Evolutionary conservation across 345 rosid genomes (phyloP), one percentile per base, ranked within the genome.

Genomic region (Microthlaspi erraticum): DNA sequence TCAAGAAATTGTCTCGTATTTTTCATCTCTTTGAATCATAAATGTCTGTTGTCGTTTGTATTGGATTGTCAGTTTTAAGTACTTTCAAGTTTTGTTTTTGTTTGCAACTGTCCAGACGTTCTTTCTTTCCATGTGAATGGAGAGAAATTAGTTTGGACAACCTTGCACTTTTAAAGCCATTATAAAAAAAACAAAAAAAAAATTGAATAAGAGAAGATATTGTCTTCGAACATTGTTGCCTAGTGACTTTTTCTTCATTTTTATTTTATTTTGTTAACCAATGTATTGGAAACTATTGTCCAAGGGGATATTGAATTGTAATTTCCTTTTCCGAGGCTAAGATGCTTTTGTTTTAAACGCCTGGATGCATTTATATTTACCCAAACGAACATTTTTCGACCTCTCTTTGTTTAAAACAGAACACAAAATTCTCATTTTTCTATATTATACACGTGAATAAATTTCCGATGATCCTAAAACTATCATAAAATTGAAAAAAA

Each of bases 1-100:
- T 13, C 60, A 59, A 19, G 94, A 88, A 31, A 37, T 73, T 7
- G 53, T 41, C 19, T 18, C n/a, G 1, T 73, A 31, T 29, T 7
- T 64, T 56, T 48, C 60, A 65, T 65, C 71, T 54, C 38, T 36
- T 37, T 73, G 51, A 73, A 33, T 29, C 44, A 61, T 10, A 41
- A 38, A 18, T 53, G 20, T 39, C 39, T 58, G 66, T 11, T 43
- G 53, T 32, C 10, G 56, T 33, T 53, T 52, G 18, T 50, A 5
- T 55, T 42, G 38, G 51, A 53, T 46, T 3, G 31, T 54, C 41
- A 32, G 20, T 39, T 60, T 8, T 34, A 58, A 10, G 66, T 23
- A 13, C 19, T 59, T 39, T 59, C 49, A 49, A 31, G 39, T 48
- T 69, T 58, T 58, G 12, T 11, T 5, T 43, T 10, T 38, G n/a